Percentiles rank a stretch among this genome's conserved stretches.
phyloP scores from a whole-genome alignment of 176 grass and related monocot species.

The Carex kokanica region DNA sequence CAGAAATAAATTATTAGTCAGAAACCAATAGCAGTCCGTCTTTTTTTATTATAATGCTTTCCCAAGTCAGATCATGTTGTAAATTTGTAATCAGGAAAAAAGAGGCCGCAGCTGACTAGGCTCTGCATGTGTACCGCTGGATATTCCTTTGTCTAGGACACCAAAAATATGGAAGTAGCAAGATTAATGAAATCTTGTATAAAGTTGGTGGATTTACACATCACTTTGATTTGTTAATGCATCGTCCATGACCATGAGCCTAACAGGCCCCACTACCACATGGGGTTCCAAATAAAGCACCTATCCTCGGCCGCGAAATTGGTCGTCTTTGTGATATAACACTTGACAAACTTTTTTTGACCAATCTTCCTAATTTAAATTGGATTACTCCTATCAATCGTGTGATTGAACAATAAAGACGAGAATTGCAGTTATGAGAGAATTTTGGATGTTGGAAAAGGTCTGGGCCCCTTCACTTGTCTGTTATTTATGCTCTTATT shows the following conservation, averaged over 20 bases:
- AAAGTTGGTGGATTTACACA: constrained; percentile 38
- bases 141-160: neutral
- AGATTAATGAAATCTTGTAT: neutral
- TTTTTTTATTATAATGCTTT: neutral
- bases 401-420: neutral
- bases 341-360: neutral
- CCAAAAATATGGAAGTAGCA: neutral
- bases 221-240: constrained; percentile 31
- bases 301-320: neutral
- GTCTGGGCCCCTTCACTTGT: too few species aligned
- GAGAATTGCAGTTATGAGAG: neutral
- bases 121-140: neutral
- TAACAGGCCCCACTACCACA: neutral
- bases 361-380: neutral
- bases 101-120: neutral
- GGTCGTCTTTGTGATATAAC: neutral
- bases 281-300: neutral
- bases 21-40: neutral
- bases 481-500: too few species aligned
- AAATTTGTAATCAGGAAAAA: neutral
- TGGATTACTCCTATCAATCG: neutral
- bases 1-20: neutral
- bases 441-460: constrained; percentile 1
- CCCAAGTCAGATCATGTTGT: neutral
- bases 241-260: constrained; percentile 20